These are phyloP conservation scores for Gypsophila paniculata DNA, from an alignment of 179 eudicot species.

Conservation along the genomic window DNA sequence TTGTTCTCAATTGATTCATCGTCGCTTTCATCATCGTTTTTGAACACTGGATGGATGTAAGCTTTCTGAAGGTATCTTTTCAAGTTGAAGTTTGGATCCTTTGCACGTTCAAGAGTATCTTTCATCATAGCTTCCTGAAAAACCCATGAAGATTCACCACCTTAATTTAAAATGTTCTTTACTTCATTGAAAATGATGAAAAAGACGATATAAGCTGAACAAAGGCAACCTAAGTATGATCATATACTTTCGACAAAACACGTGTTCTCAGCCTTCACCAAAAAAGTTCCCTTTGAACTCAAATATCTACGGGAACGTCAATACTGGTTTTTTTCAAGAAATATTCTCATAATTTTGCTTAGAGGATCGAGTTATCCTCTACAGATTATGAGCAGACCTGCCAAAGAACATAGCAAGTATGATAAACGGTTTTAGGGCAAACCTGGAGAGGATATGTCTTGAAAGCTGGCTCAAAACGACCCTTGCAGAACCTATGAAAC, in stretches of 20 bases:
- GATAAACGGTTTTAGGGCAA: slow-evolving; percentile 8
- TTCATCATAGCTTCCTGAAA: slow-evolving; percentile 85
- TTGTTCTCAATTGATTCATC: slow-evolving; percentile 29
- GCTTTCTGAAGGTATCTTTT: slow-evolving; percentile 62
- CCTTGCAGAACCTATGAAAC: slow-evolving; percentile 73
- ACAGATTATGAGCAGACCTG: no score
- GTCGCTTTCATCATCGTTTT: slow-evolving; percentile 44
- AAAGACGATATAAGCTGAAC: no score
- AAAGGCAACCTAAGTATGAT: no score
- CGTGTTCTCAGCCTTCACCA: no score
- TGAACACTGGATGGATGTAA: slow-evolving; percentile 65
- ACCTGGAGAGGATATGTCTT: slow-evolving; percentile 73
- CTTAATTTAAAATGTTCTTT: not conserved
- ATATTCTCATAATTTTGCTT: no score
- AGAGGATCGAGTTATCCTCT: no score
- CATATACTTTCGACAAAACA: no score
- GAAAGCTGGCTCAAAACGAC: slow-evolving; percentile 77
- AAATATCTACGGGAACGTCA: no score
- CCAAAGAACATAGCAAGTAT: not conserved
- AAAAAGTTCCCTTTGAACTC: no score
- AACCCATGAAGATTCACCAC: not conserved
- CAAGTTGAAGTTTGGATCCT: slow-evolving; percentile 62
- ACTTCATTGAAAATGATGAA: no score
- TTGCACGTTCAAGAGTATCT: slow-evolving; percentile 76
- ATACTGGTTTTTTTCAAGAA: no score